These are phyloP conservation scores for Amyloporia xantha DNA, from an alignment of 768 basidiomycete species.

Conservation along the genomic window DNA sequence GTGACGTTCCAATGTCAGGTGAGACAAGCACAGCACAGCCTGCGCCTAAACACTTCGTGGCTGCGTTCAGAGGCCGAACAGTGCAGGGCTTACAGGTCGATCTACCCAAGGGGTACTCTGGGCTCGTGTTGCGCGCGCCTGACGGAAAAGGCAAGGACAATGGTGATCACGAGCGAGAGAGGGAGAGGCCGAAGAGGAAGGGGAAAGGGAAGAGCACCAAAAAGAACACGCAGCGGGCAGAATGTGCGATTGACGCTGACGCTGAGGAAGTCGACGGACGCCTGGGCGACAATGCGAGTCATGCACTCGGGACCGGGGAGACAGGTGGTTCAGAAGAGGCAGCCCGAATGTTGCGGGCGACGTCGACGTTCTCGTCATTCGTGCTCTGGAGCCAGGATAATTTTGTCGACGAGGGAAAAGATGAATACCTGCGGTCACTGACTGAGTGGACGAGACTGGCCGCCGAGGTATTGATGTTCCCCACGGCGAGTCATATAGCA, in stretches of 20 bases:
- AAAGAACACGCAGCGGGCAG: conserved; percentile 22
- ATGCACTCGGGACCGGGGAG: conserved; percentile 12
- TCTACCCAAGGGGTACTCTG: conserved; percentile 61
- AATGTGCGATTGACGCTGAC: conserved; percentile 17
- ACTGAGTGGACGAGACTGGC: conserved; percentile 67
- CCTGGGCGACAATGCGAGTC: conserved; percentile 22
- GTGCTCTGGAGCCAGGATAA: conserved; percentile 74
- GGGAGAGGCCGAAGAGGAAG: not conserved
- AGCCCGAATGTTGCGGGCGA: conserved; percentile 37
- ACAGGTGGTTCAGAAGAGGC: conserved; percentile 14
- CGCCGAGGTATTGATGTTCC: conserved; percentile 40
- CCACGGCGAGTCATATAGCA: not conserved
- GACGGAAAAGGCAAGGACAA: conserved; percentile 8
- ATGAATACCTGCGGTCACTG: conserved; percentile 66
- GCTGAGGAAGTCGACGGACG: conserved; percentile 22
- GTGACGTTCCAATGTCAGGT: not conserved
- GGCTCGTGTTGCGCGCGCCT: conserved; percentile 48
- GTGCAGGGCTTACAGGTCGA: conserved; percentile 59
- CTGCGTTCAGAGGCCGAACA: conserved; percentile 71
- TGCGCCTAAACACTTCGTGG: conserved; percentile 30
- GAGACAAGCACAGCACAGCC: not conserved
- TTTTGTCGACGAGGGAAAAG: conserved; percentile 58
- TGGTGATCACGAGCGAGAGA: not conserved
- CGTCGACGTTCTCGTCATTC: conserved; percentile 56
- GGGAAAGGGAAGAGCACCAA: conserved; percentile 9